phyloP scores from a whole-genome alignment of 2,329 filamentous ascomycete species.

The Penicillium sclerotiorum region DNA sequence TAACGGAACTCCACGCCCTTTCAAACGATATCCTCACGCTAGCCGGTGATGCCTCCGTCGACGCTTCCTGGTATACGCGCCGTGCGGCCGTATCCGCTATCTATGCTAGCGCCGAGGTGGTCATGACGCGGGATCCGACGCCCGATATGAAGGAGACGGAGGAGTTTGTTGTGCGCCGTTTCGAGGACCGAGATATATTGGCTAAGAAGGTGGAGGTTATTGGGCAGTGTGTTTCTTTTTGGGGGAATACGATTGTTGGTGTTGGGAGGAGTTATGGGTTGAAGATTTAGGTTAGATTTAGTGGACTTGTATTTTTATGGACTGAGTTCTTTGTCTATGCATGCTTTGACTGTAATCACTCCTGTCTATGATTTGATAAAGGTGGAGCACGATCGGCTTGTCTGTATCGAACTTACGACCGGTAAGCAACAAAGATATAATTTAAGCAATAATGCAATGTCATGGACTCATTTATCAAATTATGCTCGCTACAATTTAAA shows the following conservation, averaged over 20 bases:
- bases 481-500: slow-evolving; percentile 1
- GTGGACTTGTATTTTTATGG: not conserved
- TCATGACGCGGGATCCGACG: slow-evolving; percentile 88
- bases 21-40: slow-evolving; percentile 93
- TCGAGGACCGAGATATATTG: slow-evolving; percentile 68
- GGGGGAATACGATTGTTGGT: slow-evolving; percentile 74
- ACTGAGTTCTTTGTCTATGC: too few relatives aligned
- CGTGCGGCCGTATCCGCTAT: slow-evolving; percentile 64
- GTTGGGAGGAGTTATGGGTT: slow-evolving; percentile 85
- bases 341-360: too few relatives aligned
- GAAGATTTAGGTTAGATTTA: slow-evolving; percentile 61
- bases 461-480: slow-evolving; percentile 3
- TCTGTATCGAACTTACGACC: too few relatives aligned
- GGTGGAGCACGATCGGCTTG: too few relatives aligned
- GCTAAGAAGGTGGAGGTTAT: slow-evolving; percentile 66
- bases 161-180: slow-evolving; percentile 73
- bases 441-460: not conserved
- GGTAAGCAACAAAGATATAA: too few relatives aligned
- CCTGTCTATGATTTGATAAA: too few relatives aligned
- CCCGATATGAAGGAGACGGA: slow-evolving; percentile 74
- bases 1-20: slow-evolving; percentile 77
- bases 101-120: slow-evolving; percentile 82
- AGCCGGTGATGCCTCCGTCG: slow-evolving; percentile 77
- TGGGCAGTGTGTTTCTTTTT: slow-evolving; percentile 80
- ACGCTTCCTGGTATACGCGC: slow-evolving; percentile 85